A percentile compares a stretch with the other conserved stretches of the same genome.
Evolutionary conservation across 768 basidiomycete species (phyloP).

Genomic region (Pulveroboletus ravenelii): DNA sequence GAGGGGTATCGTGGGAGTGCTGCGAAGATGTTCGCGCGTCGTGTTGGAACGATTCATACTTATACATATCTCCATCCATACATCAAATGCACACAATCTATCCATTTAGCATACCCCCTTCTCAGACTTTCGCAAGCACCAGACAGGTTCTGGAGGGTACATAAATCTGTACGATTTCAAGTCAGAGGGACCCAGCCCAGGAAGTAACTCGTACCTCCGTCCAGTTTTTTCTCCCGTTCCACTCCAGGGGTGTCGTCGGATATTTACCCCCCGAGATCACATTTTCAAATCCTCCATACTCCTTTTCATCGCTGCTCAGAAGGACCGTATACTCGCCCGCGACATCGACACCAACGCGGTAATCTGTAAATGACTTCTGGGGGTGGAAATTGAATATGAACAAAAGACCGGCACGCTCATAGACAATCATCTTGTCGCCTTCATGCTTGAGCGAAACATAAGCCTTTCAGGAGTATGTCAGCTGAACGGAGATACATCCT

Average conservation of each 20-base stretch:
- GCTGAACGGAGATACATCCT: not conserved
- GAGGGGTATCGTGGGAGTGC: no score
- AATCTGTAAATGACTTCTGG: conserved; percentile 85
- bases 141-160: conserved; percentile 30
- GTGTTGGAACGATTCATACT: not conserved
- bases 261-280: conserved; percentile 58
- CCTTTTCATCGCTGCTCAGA: conserved; percentile 79
- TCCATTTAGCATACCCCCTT: not conserved
- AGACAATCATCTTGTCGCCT: conserved; percentile 87
- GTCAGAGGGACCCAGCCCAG: not conserved
- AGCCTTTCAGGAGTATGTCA: conserved; percentile 44
- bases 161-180: conserved; percentile 21
- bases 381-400: conserved; percentile 99
- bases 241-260: conserved; percentile 80
- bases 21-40: not conserved
- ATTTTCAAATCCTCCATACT: conserved; percentile 89
- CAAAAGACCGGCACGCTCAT: conserved; percentile 87
- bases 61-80: no score
- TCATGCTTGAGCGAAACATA: conserved; percentile 95
- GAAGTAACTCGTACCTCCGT: conserved; percentile 53
- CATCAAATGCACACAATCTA: not conserved
- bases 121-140: conserved; percentile 23
- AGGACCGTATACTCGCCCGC: conserved; percentile 82
- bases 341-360: conserved; percentile 84
- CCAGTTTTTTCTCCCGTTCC: conserved; percentile 92